Base-by-base conservation (phyloP, 78 protist species). In the Dictyostelium intermedium region DNA sequence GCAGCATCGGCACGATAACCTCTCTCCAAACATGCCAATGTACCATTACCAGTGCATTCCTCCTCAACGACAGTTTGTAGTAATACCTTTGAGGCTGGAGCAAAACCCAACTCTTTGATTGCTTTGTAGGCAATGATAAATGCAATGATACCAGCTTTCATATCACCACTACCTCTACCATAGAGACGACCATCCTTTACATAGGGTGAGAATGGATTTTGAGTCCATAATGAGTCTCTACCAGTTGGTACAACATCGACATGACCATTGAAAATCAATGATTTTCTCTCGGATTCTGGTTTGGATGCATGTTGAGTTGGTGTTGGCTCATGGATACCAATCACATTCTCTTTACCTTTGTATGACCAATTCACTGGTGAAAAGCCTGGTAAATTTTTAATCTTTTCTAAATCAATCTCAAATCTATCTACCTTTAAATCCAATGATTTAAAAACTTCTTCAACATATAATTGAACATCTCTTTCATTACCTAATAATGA, bases 181-280 rank as follows among this genome's bases (percentile, higher is more conserved):
- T 87, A 87, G 11, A 87, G 35, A 43, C 93, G 25, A 13, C 93
- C 93, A 32, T 87, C 93, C 47, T 87, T 87, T 11, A 87, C 81
- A 32, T 87, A 87, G 14, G 93, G 93, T 45, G 93, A 87, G 50
- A 87, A 87, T 66, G 93, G 93, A 27, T 87, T 18, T 37, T 87
- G 69, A 8, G 80, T 4, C 93, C 93, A 87, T 5, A 87, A n/a
- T 14, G 76, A 11, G 32, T 87, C 93, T 50, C 93, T 70, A 11
- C 93, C 93, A 13, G 93, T 87, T 20, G 93, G 93, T 1, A 87
- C 93, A 9, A 87, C 93, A 80, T 87, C 93, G 45, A 87, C 72
- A 77, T 87, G 93, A 0, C 93, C 93, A 34, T 87, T 87, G 50
- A 87, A 43, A 47, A 87, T 78, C 23, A 87, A 23, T 14, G 87